Percentiles rank a stretch among this genome's conserved stretches.
These are phyloP conservation scores for Salix koriyanagi DNA, from an alignment of 345 rosid species.

Conservation along the genomic window DNA sequence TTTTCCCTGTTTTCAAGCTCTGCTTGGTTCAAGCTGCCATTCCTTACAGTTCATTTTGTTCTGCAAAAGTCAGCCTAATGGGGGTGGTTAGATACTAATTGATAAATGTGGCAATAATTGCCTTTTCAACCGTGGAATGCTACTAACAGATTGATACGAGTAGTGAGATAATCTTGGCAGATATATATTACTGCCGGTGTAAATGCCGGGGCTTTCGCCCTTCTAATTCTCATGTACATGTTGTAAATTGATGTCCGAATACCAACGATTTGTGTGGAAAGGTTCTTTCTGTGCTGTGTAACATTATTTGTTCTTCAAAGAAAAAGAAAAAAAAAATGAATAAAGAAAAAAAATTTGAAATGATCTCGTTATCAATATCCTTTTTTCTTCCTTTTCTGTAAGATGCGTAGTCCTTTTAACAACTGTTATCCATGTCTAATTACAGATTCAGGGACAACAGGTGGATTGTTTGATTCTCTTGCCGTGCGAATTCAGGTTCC, in stretches of 20 bases:
- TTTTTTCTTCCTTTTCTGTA: neutral
- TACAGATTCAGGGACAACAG: neutral
- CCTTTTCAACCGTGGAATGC: constrained; percentile 23
- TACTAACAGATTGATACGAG: constrained; percentile 53
- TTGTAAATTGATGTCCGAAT: constrained; percentile 59
- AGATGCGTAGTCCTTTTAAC: neutral
- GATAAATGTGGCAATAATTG: constrained; percentile 16
- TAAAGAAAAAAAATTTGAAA: neutral
- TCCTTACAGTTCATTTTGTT: neutral
- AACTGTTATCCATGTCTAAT: neutral
- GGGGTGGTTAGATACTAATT: constrained; percentile 41
- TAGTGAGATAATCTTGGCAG: constrained; percentile 18
- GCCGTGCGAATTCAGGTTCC: neutral
- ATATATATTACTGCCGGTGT: constrained; percentile 16
- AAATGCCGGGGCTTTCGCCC: constrained; percentile 28
- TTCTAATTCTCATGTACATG: constrained; percentile 54
- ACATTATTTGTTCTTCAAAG: constrained; percentile 56
- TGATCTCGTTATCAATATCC: neutral
- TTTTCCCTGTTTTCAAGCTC: constrained; percentile 12
- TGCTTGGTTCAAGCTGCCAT: neutral
- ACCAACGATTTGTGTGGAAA: constrained; percentile 51
- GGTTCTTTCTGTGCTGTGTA: constrained; percentile 48
- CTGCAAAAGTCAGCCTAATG: constrained; percentile 20
- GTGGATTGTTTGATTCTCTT: neutral
- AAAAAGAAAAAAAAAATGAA: constrained; percentile 8